These are phyloP conservation scores for Chlorella sp. DNA, from an alignment of 139 green algal genomes.

Conservation along the genomic window DNA sequence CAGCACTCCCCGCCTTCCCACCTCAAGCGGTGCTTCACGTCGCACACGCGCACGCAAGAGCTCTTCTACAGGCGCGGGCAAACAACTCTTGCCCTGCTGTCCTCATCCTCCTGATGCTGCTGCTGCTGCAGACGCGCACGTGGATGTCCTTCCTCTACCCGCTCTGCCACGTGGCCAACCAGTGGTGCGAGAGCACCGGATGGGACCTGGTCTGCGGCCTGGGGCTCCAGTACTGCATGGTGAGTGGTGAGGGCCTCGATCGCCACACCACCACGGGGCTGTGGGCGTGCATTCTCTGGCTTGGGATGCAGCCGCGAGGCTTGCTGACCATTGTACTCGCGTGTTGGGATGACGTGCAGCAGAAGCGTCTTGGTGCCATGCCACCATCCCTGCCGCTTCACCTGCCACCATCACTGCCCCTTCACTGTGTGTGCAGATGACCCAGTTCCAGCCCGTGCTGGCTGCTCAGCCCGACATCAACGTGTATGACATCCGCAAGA, in stretches of 20 bases:
- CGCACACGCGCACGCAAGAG: too few species aligned
- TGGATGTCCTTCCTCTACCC: conserved; percentile 44
- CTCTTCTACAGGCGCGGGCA: too few species aligned
- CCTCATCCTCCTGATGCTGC: too few species aligned
- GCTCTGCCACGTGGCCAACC: conserved; percentile 45
- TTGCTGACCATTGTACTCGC: not conserved
- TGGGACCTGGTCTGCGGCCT: conserved; percentile 54
- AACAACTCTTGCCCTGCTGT: too few species aligned
- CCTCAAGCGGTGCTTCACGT: too few species aligned
- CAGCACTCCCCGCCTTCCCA: too few species aligned
- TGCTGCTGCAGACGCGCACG: conserved; percentile 24
- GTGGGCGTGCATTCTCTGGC: not conserved
- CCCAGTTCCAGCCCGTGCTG: conserved; percentile 40
- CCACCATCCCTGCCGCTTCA: not conserved
- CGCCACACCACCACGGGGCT: too few species aligned
- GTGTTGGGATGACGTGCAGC: not conserved
- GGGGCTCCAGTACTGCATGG: conserved; percentile 63
- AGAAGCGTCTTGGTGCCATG: too few species aligned
- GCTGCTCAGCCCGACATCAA: conserved; percentile 32
- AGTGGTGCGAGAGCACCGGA: conserved; percentile 46
- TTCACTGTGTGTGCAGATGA: conserved; percentile 19
- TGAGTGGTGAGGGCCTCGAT: not conserved
- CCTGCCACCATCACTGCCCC: conserved; percentile 11
- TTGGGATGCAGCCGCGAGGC: not conserved
- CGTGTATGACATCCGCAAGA: conserved; percentile 86